phyloP scores from a whole-genome alignment of 2,329 filamentous ascomycete genomes.

The Chrysoporthe deuterocubensis region DNA sequence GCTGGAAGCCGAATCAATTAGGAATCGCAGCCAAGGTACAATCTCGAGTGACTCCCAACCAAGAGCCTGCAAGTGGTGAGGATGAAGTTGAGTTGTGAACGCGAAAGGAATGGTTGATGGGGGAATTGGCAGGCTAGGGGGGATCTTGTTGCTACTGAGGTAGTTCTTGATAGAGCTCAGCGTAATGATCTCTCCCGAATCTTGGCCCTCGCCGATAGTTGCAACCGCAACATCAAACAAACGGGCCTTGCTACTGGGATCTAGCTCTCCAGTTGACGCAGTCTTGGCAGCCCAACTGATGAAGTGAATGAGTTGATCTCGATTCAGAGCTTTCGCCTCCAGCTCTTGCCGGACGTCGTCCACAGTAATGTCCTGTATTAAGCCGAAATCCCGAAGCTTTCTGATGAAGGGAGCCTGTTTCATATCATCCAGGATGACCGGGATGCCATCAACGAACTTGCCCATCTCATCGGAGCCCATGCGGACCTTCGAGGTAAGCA shows the following conservation, averaged over 20 bases:
- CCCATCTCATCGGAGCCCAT: constrained; percentile 68
- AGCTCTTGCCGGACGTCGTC: constrained; percentile 84
- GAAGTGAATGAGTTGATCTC: constrained; percentile 79
- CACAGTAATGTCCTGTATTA: constrained; percentile 86
- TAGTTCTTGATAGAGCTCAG: constrained; percentile 77
- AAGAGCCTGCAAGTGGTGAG: constrained; percentile 73
- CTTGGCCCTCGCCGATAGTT: constrained; percentile 63
- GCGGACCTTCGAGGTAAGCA: constrained; percentile 82
- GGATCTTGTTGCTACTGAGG: constrained; percentile 76
- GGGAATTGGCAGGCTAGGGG: constrained; percentile 79
- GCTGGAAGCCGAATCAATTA: constrained; percentile 70
- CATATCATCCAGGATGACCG: constrained; percentile 79
- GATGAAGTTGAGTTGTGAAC: constrained; percentile 73
- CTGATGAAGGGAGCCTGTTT: constrained; percentile 75
- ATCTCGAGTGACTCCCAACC: constrained; percentile 87
- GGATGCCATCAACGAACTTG: constrained; percentile 85
- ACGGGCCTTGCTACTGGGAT: constrained; percentile 66
- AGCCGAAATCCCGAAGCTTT: constrained; percentile 80
- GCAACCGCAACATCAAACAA: constrained; percentile 83
- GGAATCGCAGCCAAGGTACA: constrained; percentile 81
- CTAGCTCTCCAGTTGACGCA: constrained; percentile 72
- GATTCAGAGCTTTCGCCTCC: constrained; percentile 78
- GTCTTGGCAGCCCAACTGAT: constrained; percentile 82
- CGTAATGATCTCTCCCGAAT: constrained; percentile 73
- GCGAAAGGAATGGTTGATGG: constrained; percentile 81